Evolutionary conservation across 2,329 filamentous ascomycete genomes (phyloP).

Genomic region (Hymenotorrendiella dingleyae): DNA sequence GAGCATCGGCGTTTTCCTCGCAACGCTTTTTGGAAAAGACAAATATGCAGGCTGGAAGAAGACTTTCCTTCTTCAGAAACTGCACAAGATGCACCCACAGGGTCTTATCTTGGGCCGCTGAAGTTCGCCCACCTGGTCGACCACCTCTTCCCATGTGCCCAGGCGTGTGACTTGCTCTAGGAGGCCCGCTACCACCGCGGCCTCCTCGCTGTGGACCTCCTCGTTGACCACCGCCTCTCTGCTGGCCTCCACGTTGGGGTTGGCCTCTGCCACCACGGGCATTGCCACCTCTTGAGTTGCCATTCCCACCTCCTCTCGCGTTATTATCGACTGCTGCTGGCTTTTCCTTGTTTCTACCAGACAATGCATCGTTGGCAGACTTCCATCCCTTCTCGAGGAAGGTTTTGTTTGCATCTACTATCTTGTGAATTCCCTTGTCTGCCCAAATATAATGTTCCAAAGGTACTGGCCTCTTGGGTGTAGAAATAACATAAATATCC

Average conservation of each 20-base stretch:
- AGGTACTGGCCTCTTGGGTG: conserved; percentile 88
- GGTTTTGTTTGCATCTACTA: conserved; percentile 86
- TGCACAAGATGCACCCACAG: conserved; percentile 96
- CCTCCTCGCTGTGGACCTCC: conserved; percentile 46
- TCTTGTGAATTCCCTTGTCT: conserved; percentile 85
- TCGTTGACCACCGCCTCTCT: conserved; percentile 36
- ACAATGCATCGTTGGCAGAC: conserved; percentile 75
- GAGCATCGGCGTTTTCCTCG: conserved; percentile 91
- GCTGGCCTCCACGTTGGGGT: conserved; percentile 40
- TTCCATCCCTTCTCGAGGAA: conserved; percentile 95
- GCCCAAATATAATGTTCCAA: conserved; percentile 97
- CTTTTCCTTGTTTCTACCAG: conserved; percentile 73
- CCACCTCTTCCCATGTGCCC: conserved; percentile 91
- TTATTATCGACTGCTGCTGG: conserved; percentile 34
- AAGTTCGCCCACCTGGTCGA: conserved; percentile 77
- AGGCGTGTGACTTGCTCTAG: conserved; percentile 46
- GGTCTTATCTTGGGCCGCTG: conserved; percentile 89
- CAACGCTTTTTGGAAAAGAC: conserved; percentile 98
- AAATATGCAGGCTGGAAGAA: conserved; percentile 92
- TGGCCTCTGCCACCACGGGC: conserved; percentile 50
- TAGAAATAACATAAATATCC: conserved; percentile 98
- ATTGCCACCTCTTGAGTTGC: conserved; percentile 41
- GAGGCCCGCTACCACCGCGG: conserved; percentile 44
- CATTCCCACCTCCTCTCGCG: conserved; percentile 10
- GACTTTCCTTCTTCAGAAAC: conserved; percentile 76